Conservation (phyloP, 1,139 yeast genomes). For the Debaryomycetaceae sp. region DNA sequence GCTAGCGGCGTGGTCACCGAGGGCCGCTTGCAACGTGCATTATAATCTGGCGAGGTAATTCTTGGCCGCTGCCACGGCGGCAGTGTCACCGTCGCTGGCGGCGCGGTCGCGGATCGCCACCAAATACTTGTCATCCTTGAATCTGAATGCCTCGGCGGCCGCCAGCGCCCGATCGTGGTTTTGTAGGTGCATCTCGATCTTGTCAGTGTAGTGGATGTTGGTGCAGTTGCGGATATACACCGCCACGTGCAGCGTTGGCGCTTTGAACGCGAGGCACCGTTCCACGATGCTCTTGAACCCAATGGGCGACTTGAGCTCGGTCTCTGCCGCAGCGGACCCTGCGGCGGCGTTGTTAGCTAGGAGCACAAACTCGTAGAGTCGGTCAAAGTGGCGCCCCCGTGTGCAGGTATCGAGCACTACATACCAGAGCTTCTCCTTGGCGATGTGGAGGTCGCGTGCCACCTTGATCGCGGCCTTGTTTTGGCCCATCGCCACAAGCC, state of each 20-base stretch:
- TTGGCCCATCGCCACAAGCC: slow-evolving; percentile 56
- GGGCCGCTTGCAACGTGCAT: slow-evolving; percentile 29
- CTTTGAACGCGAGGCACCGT: slow-evolving; percentile 47
- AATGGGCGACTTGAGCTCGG: slow-evolving; percentile 57
- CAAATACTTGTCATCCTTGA: slow-evolving; percentile 47
- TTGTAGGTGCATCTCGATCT: slow-evolving; percentile 46
- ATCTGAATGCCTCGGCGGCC: slow-evolving; percentile 54
- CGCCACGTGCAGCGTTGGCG: slow-evolving; percentile 36
- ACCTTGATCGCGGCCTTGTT: slow-evolving; percentile 52
- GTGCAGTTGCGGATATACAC: slow-evolving; percentile 31
- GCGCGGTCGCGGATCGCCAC: slow-evolving; percentile 26
- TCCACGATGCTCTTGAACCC: slow-evolving; percentile 67
- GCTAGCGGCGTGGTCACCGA: slow-evolving; percentile 44
- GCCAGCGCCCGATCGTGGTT: slow-evolving; percentile 56
- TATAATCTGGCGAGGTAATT: slow-evolving; percentile 24
- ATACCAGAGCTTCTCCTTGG: slow-evolving; percentile 63
- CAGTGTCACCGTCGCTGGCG: slow-evolving; percentile 17
- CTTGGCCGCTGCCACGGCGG: slow-evolving; percentile 20
- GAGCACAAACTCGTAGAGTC: slow-evolving; percentile 45
- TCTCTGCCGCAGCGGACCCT: slow-evolving; percentile 10
- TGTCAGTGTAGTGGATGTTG: slow-evolving; percentile 32
- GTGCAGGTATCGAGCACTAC: slow-evolving; percentile 54
- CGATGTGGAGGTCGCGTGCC: slow-evolving; percentile 57
- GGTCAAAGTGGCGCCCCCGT: slow-evolving; percentile 55
- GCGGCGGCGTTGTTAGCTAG: slow-evolving; percentile 14